A percentile compares a stretch with the other conserved stretches of the same genome.
Evolutionary conservation across 176 grass and related monocot species (phyloP).

Genomic region (Cenchrus purpureus): DNA sequence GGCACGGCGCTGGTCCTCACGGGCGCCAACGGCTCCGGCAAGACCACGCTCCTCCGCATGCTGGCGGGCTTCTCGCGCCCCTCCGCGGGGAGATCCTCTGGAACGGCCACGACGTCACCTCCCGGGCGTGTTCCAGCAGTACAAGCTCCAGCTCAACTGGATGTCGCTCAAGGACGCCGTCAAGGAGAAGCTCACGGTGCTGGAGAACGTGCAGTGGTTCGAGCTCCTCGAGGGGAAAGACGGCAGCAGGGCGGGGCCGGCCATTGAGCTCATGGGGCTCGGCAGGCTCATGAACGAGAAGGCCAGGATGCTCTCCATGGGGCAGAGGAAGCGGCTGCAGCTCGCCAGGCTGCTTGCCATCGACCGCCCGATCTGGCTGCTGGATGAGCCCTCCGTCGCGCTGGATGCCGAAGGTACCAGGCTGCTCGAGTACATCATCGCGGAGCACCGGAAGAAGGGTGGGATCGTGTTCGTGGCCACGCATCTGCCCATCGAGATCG

Average conservation of each 20-base stretch:
- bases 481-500: conserved; percentile 75
- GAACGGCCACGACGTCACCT: conserved; percentile 81
- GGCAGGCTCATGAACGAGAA: conserved; percentile 90
- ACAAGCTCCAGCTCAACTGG: conserved; percentile 97
- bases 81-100: conserved; percentile 80
- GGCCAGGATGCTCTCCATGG: conserved; percentile 96
- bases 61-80: conserved; percentile 87
- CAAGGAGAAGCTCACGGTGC: conserved; percentile 81
- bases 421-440: conserved; percentile 83
- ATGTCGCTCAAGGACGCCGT: conserved; percentile 85
- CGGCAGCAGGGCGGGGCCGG: conserved; percentile 55
- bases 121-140: conserved; percentile 92
- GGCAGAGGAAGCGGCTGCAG: conserved; percentile 87
- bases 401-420: conserved; percentile 71
- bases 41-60: conserved; percentile 92
- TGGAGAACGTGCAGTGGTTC: conserved; percentile 99
- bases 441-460: conserved; percentile 88
- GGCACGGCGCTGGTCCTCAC: conserved; percentile 84
- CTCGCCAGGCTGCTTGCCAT: conserved; percentile 79
- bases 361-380: conserved; percentile 90
- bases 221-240: conserved; percentile 87
- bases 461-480: conserved; percentile 94
- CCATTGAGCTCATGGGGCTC: conserved; percentile 92
- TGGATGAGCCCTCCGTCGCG: conserved; percentile 94
- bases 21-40: conserved; percentile 90